phyloP scores from a whole-genome alignment of 108 stramenopile species.

The Cyclotella atomus region DNA sequence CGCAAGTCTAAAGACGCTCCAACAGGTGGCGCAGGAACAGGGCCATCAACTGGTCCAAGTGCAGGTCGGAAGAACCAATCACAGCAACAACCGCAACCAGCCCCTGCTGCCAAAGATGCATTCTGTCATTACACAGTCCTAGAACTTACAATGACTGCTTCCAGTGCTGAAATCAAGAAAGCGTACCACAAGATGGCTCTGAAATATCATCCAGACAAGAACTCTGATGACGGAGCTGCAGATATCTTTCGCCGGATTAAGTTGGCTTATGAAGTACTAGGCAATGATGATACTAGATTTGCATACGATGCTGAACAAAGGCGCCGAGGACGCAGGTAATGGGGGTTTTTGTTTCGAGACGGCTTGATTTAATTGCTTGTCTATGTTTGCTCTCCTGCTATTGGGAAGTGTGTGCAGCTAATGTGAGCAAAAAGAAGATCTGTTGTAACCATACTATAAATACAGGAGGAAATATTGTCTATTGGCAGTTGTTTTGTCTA shows the following conservation, averaged over 20 bases:
- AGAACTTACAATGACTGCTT: conserved; percentile 55
- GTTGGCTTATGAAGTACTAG: conserved; percentile 78
- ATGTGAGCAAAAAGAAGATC: neutral
- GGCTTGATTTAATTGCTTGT: conserved; percentile 6
- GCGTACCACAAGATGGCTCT: conserved; percentile 78
- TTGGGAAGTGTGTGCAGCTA: neutral
- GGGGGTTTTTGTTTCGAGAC: neutral
- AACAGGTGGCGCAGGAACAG: conserved; percentile 11
- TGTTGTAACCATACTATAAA: conserved; percentile 4
- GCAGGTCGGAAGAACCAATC: conserved; percentile 10
- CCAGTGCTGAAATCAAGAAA: conserved; percentile 74
- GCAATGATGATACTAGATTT: conserved; percentile 55
- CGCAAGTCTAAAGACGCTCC: conserved; percentile 25
- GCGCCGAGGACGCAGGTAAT: conserved; percentile 18
- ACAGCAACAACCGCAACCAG: conserved; percentile 27
- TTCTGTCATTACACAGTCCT: conserved; percentile 68
- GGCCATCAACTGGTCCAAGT: conserved; percentile 11
- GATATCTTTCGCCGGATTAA: conserved; percentile 78
- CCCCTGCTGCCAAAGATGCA: conserved; percentile 11
- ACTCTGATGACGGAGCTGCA: conserved; percentile 64
- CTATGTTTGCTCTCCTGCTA: neutral
- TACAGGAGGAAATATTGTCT: neutral
- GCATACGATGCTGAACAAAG: conserved; percentile 70
- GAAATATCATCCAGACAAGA: conserved; percentile 83
- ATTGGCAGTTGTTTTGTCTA: too few relatives aligned